phyloP scores from a whole-genome alignment of 1,284 basidiomycete species.

The Cutaneotrichosporon sp. region DNA sequence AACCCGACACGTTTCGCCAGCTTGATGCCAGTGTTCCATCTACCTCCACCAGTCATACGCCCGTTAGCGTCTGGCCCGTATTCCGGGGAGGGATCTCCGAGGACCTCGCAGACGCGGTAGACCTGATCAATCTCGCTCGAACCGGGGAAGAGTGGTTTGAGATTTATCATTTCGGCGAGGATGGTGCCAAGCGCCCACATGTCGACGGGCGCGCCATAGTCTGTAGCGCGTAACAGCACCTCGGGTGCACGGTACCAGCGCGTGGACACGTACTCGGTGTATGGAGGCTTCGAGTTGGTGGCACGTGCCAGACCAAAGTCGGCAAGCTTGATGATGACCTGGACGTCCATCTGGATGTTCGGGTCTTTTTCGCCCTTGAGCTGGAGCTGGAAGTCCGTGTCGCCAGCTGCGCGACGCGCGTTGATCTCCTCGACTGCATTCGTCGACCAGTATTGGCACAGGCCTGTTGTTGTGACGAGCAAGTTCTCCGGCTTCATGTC shows the following conservation, averaged over 20 bases:
- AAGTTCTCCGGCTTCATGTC: constrained; percentile 99
- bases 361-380: not conserved
- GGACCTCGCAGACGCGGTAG: constrained; percentile 78
- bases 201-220: constrained; percentile 96
- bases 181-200: constrained; percentile 99
- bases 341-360: constrained; percentile 79
- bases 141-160: constrained; percentile 98
- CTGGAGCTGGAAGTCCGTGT: constrained; percentile 7
- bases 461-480: constrained; percentile 98
- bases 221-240: constrained; percentile 82
- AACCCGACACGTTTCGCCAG: constrained; percentile 87
- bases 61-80: constrained; percentile 76
- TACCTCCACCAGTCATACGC: constrained; percentile 75
- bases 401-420: constrained; percentile 18
- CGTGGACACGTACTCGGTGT: constrained; percentile 98
- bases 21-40: constrained; percentile 79
- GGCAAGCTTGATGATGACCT: constrained; percentile 95
- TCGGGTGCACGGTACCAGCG: constrained; percentile 99
- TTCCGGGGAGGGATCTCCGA: constrained; percentile 86
- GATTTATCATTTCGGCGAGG: constrained; percentile 91
- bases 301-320: constrained; percentile 97
- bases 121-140: constrained; percentile 92
- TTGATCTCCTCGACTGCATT: constrained; percentile 42
- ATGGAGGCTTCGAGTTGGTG: constrained; percentile 83
- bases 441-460: constrained; percentile 83